Evolutionary conservation across 805 yeast species (phyloP).

Genomic region (Groenewaldozyma tartarivorans): DNA sequence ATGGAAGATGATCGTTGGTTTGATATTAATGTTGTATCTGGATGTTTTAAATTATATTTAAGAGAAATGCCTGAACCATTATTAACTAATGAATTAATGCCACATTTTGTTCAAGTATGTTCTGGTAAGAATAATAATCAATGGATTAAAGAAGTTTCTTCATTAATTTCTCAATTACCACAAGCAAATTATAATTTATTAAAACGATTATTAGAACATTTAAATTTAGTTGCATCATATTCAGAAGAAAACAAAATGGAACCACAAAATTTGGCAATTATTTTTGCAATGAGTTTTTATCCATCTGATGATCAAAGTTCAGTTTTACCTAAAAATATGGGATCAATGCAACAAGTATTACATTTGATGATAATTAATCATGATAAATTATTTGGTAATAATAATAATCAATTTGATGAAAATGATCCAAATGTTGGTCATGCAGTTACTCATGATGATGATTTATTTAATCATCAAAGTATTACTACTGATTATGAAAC

Average conservation of each 20-base stretch:
- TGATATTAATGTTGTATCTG: constrained; percentile 80
- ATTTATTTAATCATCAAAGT: constrained; percentile 25
- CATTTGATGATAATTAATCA: constrained; percentile 35
- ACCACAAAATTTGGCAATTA: constrained; percentile 82
- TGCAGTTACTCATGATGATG: constrained; percentile 24
- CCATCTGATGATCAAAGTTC: constrained; percentile 16
- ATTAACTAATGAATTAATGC: constrained; percentile 57
- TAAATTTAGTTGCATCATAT: constrained; percentile 56
- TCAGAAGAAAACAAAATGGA: constrained; percentile 75
- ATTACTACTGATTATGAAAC: background rate
- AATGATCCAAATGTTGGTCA: constrained; percentile 19
- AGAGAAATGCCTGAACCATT: constrained; percentile 84
- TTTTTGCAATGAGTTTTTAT: constrained; percentile 59
- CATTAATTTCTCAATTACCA: constrained; percentile 43
- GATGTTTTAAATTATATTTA: constrained; percentile 73
- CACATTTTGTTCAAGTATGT: constrained; percentile 35
- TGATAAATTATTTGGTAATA: constrained; percentile 22
- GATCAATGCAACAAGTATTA: constrained; percentile 44
- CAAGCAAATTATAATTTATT: constrained; percentile 56
- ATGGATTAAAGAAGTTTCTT: constrained; percentile 18
- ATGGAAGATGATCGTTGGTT: constrained; percentile 51
- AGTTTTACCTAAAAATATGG: constrained; percentile 28
- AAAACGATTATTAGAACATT: constrained; percentile 57
- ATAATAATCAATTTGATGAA: background rate
- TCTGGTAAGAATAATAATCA: constrained; percentile 21